Percentiles rank a stretch among this genome's conserved stretches.
Evolutionary conservation across 2,329 filamentous ascomycete genomes (phyloP).

Genomic region (Endothia cerciana): DNA sequence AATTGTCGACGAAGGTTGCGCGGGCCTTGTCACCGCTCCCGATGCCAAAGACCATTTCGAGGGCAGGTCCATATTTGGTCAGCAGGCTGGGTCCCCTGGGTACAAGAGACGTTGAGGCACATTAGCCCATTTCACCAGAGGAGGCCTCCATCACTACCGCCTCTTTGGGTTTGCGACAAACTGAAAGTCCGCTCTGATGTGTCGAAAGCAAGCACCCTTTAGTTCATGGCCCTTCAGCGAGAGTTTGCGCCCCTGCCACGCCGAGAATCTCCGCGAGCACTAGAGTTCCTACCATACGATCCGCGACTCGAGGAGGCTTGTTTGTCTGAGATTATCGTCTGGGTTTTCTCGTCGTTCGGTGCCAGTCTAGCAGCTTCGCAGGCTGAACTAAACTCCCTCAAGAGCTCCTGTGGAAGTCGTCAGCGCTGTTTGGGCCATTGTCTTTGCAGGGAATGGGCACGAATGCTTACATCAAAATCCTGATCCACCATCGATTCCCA

Average conservation of each 20-base stretch:
- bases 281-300: not conserved
- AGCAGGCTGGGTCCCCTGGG: constrained; percentile 9
- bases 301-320: not conserved
- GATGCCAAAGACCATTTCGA: not conserved
- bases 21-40: not conserved
- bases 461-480: constrained; percentile 50
- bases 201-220: not conserved
- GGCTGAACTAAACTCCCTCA: constrained; percentile 22
- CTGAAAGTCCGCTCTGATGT: not conserved
- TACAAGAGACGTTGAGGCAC: constrained; percentile 5
- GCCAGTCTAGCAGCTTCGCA: constrained; percentile 15
- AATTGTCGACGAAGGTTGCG: not conserved
- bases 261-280: not conserved
- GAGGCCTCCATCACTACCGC: not conserved
- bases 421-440: not conserved
- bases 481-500: constrained; percentile 61
- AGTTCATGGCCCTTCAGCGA: not conserved
- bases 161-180: not conserved
- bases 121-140: not conserved
- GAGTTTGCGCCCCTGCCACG: not conserved
- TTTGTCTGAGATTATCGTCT: not conserved
- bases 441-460: not conserved
- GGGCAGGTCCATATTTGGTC: not conserved
- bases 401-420: constrained; percentile 7
- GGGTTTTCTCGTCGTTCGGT: not conserved